Evolutionary conservation across 2,329 filamentous ascomycete genomes (phyloP), one percentile per base, ranked within the genome.

Genomic region (Torrubiella hemipterigena): DNA sequence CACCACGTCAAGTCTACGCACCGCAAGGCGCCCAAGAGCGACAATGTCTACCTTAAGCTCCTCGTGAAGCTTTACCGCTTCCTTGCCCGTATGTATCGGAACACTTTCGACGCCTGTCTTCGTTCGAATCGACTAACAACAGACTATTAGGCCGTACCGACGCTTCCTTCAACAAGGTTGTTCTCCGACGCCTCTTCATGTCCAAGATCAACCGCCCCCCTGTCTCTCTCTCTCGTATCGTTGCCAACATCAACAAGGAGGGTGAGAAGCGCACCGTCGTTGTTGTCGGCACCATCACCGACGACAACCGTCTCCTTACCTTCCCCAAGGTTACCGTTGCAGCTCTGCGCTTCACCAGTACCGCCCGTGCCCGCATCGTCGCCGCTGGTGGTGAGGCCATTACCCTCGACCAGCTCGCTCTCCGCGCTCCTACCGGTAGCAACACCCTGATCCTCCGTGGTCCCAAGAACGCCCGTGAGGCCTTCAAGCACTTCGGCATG

Each of bases 31-130:
- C 84, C 87, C 58, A 95, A 95, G 82, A 93, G 82, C 71, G 83
- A 93, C 72, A 94, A 95, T 75, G 84, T 89, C 56, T 94, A 95
- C 69, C 73, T 94, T 52, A 89, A 89, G 76, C 77, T 95, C 61
- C 73, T 96, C 61, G 87, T 95, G 66, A 95, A 95, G 81, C 81
- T 94, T 34, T 94, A 94, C 75, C 82, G 84, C 73, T 94, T 94
- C 77, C 69, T 94, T 63, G 79, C 85, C 57, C 84, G 86, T 93
- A 84, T 67, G 80, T 78, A 41, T 10, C 17, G 27, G 16, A 20
- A 12, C 13, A 14, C 14, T 23, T 13, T 6, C 6, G 29, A 16
- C 33, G 29, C 36, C 32, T 9, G 13, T 5, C 17, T n/a, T 4
- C 18, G 18, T 13, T n/a, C 18, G 24, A 13, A 31, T 14, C 33